phyloP scores from a whole-genome alignment of 352 stramenopile genomes.

The Saprolegnia parasitica region DNA sequence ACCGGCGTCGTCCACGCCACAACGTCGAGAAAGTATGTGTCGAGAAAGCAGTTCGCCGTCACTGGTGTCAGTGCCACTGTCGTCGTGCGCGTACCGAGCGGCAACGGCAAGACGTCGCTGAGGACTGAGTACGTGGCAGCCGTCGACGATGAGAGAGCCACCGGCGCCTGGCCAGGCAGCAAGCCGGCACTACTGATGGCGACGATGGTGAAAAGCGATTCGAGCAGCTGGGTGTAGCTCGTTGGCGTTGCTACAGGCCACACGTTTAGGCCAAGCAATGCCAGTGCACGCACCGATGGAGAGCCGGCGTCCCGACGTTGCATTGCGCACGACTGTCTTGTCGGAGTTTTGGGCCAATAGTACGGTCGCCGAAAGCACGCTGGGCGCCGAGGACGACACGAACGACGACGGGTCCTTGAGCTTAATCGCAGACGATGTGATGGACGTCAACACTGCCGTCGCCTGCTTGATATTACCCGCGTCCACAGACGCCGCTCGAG shows the following conservation, averaged over 20 bases:
- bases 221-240: conserved; percentile 37
- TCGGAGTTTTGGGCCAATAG: conserved; percentile 4
- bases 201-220: conserved; percentile 43
- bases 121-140: conserved; percentile 40
- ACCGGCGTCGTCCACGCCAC: conserved; percentile 38
- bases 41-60: conserved; percentile 42
- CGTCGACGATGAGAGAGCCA: conserved; percentile 32
- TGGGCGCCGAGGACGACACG: conserved; percentile 31
- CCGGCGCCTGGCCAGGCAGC: conserved; percentile 39
- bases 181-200: conserved; percentile 49
- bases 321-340: background rate
- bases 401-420: conserved; percentile 41
- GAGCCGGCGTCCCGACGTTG: background rate
- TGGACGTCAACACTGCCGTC: conserved; percentile 38
- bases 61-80: conserved; percentile 35
- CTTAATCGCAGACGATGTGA: conserved; percentile 45
- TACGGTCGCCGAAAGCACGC: conserved; percentile 5
- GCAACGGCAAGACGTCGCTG: conserved; percentile 38
- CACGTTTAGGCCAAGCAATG: background rate
- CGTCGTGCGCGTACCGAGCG: conserved; percentile 1
- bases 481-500: conserved; percentile 34
- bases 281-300: background rate
- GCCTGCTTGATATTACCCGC: conserved; percentile 35
- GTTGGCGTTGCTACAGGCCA: conserved; percentile 11
- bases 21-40: conserved; percentile 46